phyloP scores from a whole-genome alignment of 441 rosid species.

The Pelargonium citronellum region DNA sequence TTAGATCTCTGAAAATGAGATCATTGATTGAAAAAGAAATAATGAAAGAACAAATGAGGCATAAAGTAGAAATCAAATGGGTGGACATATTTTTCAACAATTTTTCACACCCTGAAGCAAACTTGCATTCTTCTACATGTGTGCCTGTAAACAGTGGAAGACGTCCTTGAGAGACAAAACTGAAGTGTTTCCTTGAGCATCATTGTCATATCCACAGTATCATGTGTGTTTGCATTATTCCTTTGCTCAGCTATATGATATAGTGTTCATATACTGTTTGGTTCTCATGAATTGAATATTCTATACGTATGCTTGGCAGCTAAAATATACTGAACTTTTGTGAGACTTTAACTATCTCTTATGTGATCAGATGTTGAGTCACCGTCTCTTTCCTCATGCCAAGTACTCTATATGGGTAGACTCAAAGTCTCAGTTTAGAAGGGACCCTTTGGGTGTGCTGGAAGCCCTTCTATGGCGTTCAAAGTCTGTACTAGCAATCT shows the following conservation, averaged over 20 bases:
- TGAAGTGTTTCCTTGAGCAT: no score
- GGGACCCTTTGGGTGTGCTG: slow-evolving; percentile 85
- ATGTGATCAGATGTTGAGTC: slow-evolving; percentile 70
- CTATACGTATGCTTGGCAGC: background rate
- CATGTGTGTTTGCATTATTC: background rate
- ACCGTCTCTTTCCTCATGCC: slow-evolving; percentile 80
- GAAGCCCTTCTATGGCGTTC: slow-evolving; percentile 92
- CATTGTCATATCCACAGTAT: no score
- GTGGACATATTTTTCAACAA: no score
- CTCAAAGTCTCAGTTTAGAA: slow-evolving; percentile 93
- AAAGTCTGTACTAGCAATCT: slow-evolving; percentile 80
- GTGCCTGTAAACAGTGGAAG: no score
- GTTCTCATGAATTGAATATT: background rate
- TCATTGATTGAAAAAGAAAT: no score
- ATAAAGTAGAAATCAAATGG: no score
- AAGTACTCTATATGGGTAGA: slow-evolving; percentile 95
- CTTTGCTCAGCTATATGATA: background rate
- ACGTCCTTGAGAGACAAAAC: no score
- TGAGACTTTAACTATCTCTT: slow-evolving; percentile 15
- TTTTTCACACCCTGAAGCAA: no score
- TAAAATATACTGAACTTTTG: slow-evolving; percentile 5
- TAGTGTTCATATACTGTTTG: background rate
- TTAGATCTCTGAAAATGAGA: no score
- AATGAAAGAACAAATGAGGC: no score
- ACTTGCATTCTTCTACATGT: no score